Percentiles rank a stretch among this genome's conserved stretches.
These are phyloP conservation scores for Agarophyton chilense DNA, from an alignment of 23 red algal species.

Conservation along the genomic window DNA sequence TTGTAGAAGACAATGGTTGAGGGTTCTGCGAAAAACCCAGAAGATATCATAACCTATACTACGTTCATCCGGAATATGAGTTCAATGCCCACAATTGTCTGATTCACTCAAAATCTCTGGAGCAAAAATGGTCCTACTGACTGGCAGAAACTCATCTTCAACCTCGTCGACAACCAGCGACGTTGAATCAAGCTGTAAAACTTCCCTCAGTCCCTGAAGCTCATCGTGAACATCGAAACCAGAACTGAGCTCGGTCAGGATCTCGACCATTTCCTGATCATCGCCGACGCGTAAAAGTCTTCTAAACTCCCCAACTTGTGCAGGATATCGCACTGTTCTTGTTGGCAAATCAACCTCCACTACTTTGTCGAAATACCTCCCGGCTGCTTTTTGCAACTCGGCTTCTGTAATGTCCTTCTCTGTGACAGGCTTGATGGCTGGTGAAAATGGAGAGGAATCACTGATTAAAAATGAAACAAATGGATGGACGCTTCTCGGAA, in stretches of 20 bases:
- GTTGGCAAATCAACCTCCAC: constrained; percentile 12
- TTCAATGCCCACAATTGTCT: too few relatives aligned
- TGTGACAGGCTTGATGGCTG: constrained; percentile 10
- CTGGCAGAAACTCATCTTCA: neutral
- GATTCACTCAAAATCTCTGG: neutral
- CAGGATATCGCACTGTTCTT: constrained; percentile 12
- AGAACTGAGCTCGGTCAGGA: neutral
- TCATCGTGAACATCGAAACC: neutral
- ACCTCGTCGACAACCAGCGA: neutral
- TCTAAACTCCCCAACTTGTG: constrained; percentile 4
- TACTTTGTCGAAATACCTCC: constrained; percentile 22
- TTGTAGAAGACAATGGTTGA: too few relatives aligned
- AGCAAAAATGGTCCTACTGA: neutral
- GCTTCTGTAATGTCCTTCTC: neutral
- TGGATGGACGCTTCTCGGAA: neutral
- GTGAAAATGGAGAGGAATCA: constrained; percentile 29
- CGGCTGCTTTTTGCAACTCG: constrained; percentile 11
- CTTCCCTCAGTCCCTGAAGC: neutral
- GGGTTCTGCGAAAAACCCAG: too few relatives aligned
- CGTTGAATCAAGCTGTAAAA: neutral
- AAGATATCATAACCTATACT: too few relatives aligned
- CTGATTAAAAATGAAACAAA: constrained; percentile 27
- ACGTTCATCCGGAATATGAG: too few relatives aligned
- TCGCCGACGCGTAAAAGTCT: neutral
- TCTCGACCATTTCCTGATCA: constrained; percentile 15